A percentile compares a stretch with the other conserved stretches of the same genome.
Conservation (phyloP, 768 basidiomycete genomes). For the Suillus bovinus region DNA sequence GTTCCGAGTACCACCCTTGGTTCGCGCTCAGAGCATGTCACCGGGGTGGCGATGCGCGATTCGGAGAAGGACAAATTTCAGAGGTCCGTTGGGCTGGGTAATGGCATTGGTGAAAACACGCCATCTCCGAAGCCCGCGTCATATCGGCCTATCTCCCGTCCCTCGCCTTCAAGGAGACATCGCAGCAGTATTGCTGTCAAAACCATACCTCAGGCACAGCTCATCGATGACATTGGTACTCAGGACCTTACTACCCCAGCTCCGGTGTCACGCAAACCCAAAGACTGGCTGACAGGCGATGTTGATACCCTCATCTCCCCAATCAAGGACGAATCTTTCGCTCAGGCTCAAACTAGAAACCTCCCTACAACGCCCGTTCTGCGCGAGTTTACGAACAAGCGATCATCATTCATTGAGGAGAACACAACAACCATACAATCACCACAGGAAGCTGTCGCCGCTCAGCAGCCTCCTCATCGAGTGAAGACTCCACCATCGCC, state of each 20-base stretch:
- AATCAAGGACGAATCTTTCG: constrained; percentile 17
- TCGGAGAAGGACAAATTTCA: constrained; percentile 16
- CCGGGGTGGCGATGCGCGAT: constrained; percentile 53
- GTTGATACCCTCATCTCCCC: constrained; percentile 39
- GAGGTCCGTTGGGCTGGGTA: constrained; percentile 15
- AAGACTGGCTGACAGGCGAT: constrained; percentile 79
- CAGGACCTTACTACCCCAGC: constrained; percentile 17
- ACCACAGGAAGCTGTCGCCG: constrained; percentile 36
- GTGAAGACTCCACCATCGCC: constrained; percentile 21
- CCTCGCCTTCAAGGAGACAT: constrained; percentile 51
- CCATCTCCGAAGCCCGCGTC: constrained; percentile 19
- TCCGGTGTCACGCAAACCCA: constrained; percentile 32
- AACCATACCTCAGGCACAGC: constrained; percentile 19
- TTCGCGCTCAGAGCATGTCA: constrained; percentile 57
- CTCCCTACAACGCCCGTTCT: constrained; percentile 47
- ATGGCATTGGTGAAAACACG: constrained; percentile 15
- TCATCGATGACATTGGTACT: constrained; percentile 19
- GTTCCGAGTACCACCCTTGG: constrained; percentile 26
- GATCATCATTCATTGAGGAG: constrained; percentile 64
- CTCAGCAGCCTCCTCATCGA: constrained; percentile 19
- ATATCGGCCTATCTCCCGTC: constrained; percentile 34
- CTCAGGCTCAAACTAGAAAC: constrained; percentile 14
- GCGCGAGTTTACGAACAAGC: constrained; percentile 72
- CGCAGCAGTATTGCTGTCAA: constrained; percentile 50
- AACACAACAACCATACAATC: constrained; percentile 30